Conservation (phyloP, 371 early-diverging fungal species). For the Mortierella sp. region DNA sequence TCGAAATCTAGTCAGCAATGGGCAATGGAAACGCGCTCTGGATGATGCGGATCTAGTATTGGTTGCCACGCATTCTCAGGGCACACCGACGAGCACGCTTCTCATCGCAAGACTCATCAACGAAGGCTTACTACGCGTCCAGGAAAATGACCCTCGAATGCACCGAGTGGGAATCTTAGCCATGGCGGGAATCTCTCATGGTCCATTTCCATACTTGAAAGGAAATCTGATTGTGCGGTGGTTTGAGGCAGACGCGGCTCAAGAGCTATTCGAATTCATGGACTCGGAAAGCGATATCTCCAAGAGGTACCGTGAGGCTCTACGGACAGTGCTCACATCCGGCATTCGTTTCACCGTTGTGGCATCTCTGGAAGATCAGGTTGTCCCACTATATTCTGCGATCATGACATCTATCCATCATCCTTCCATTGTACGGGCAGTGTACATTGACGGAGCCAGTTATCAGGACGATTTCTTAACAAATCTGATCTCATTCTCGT, state of each 20-base stretch:
- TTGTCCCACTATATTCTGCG: slow-evolving; percentile 93
- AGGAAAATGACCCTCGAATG: slow-evolving; percentile 56
- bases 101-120: slow-evolving; percentile 76
- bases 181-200: slow-evolving; percentile 94
- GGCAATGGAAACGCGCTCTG: slow-evolving; percentile 58
- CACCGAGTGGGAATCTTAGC: slow-evolving; percentile 84
- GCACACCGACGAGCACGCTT: slow-evolving; percentile 88
- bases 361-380: slow-evolving; percentile 91
- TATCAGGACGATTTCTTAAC: slow-evolving; percentile 87
- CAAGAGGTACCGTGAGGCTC: slow-evolving; percentile 71
- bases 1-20: slow-evolving; percentile 65
- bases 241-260: slow-evolving; percentile 90
- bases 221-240: slow-evolving; percentile 87
- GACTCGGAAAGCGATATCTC: slow-evolving; percentile 75
- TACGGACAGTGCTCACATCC: slow-evolving; percentile 69
- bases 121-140: slow-evolving; percentile 63
- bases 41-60: slow-evolving; percentile 80
- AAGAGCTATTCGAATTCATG: slow-evolving; percentile 93
- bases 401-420: slow-evolving; percentile 85
- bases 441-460: slow-evolving; percentile 85
- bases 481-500: slow-evolving; percentile 81
- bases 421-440: slow-evolving; percentile 88
- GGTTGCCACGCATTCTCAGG: slow-evolving; percentile 92
- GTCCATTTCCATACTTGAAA: slow-evolving; percentile 86
- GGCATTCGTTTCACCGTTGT: slow-evolving; percentile 77